Evolutionary conservation across 2,329 filamentous ascomycete genomes (phyloP).

Genomic region (Cladosporium phlei): DNA sequence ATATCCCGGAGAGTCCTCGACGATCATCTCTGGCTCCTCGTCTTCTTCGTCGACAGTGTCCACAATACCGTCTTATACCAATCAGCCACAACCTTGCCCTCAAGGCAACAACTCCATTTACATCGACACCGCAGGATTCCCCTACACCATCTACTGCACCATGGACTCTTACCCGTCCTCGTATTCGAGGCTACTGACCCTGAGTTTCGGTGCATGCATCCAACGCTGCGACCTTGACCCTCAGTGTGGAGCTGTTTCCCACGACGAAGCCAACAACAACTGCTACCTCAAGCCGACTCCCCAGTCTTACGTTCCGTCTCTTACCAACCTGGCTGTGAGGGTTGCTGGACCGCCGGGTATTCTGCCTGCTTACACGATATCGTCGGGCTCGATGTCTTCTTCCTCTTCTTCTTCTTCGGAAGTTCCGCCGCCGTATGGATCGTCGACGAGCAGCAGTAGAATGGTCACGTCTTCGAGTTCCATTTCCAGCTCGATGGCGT

Average conservation of each 20-base stretch:
- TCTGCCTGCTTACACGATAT: too few species aligned
- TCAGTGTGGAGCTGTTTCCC: constrained; percentile 1
- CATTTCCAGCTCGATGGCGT: neutral
- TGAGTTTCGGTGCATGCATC: constrained; percentile 1
- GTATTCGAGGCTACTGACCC: neutral
- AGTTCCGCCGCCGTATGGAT: neutral
- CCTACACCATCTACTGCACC: constrained; percentile 15
- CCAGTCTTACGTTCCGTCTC: neutral
- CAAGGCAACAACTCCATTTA: constrained; percentile 14
- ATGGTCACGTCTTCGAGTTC: neutral
- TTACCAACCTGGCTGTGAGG: neutral
- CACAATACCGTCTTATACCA: constrained; percentile 5
- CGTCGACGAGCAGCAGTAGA: neutral
- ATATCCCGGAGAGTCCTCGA: neutral
- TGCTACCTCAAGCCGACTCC: constrained; percentile 11
- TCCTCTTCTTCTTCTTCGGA: neutral
- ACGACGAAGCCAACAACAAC: neutral
- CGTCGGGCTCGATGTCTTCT: neutral
- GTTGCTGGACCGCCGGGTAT: neutral
- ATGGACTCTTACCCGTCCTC: constrained; percentile 1
- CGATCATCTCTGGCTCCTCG: neutral
- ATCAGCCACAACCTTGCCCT: constrained; percentile 13
- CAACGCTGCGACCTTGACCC: constrained; percentile 10
- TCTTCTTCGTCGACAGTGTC: constrained; percentile 5
- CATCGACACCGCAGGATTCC: constrained; percentile 13